A percentile compares a stretch with the other conserved stretches of the same genome.
These are phyloP conservation scores for Arctium lappa DNA, from an alignment of 129 eudicot genomes.

Conservation along the genomic window DNA sequence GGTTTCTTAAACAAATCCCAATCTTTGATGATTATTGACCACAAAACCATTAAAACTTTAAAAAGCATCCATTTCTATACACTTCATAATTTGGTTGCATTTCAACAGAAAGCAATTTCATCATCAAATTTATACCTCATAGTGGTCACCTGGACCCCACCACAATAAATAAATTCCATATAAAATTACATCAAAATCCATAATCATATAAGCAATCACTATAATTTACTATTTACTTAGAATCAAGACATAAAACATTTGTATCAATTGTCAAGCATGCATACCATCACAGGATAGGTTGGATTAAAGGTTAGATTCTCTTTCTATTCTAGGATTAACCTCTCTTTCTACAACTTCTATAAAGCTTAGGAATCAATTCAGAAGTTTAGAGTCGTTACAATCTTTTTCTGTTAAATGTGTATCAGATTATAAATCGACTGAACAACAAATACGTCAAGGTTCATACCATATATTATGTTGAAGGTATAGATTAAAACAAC, in stretches of 20 bases:
- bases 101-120: slow-evolving; percentile 30
- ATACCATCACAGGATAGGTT: neutral
- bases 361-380: slow-evolving; percentile 8
- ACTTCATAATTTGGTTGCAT: slow-evolving; percentile 35
- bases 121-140: slow-evolving; percentile 23
- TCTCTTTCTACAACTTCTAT: slow-evolving; percentile 16
- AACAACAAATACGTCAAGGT: neutral
- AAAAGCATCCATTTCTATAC: slow-evolving; percentile 30
- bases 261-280: neutral
- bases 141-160: slow-evolving; percentile 35
- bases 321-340: slow-evolving; percentile 16
- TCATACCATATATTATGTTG: neutral
- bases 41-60: slow-evolving; percentile 29
- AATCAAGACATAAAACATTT: slow-evolving; percentile 10
- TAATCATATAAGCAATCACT: slow-evolving; percentile 25
- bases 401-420: neutral
- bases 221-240: neutral
- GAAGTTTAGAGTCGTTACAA: neutral
- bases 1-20: slow-evolving; percentile 26
- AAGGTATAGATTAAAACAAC: neutral
- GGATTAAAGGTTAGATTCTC: slow-evolving; percentile 18
- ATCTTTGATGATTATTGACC: slow-evolving; percentile 37
- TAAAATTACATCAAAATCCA: slow-evolving; percentile 11
- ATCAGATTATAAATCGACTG: neutral
- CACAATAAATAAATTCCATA: neutral